phyloP scores from a whole-genome alignment of 2,329 filamentous ascomycete species.

The Aspergillaceae sp. region DNA sequence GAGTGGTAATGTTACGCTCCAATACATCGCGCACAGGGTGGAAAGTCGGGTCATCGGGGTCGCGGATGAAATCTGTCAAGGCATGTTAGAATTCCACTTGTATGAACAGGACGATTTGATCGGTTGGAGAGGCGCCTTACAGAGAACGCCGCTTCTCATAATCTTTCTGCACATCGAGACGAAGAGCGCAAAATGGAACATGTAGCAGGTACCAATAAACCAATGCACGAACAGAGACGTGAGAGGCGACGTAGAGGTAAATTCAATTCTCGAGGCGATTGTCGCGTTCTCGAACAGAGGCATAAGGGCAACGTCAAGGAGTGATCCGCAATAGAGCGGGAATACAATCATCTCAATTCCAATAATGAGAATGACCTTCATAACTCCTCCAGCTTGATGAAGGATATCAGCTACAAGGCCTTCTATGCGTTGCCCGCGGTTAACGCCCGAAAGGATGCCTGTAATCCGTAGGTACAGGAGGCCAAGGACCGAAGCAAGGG shows the following conservation, averaged over 20 bases:
- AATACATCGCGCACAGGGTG: conserved; percentile 95
- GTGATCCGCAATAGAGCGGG: conserved; percentile 85
- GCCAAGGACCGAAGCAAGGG: conserved; percentile 64
- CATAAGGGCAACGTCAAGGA: conserved; percentile 79
- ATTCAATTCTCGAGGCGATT: conserved; percentile 65
- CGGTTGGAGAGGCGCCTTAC: conserved; percentile 45
- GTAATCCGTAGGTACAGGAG: conserved; percentile 71
- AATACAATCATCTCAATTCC: conserved; percentile 99
- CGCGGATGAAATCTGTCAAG: conserved; percentile 76
- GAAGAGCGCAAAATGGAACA: conserved; percentile 99
- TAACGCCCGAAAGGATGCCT: conserved; percentile 55
- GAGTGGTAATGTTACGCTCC: conserved; percentile 82
- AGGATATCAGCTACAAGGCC: conserved; percentile 68
- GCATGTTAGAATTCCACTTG: background rate
- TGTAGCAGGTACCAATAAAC: conserved; percentile 98
- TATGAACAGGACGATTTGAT: background rate
- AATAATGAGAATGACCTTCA: conserved; percentile 97
- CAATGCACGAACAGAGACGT: conserved; percentile 96
- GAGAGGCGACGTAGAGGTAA: conserved; percentile 68
- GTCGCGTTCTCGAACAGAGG: conserved; percentile 81
- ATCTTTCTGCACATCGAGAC: conserved; percentile 99
- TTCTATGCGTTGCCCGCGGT: conserved; percentile 53
- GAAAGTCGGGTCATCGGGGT: conserved; percentile 96
- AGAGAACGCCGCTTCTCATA: conserved; percentile 87
- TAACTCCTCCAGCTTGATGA: conserved; percentile 87